These are phyloP conservation scores for Rhizopus sp. DNA, from an alignment of 371 early-diverging fungal genomes.

Conservation along the genomic window DNA sequence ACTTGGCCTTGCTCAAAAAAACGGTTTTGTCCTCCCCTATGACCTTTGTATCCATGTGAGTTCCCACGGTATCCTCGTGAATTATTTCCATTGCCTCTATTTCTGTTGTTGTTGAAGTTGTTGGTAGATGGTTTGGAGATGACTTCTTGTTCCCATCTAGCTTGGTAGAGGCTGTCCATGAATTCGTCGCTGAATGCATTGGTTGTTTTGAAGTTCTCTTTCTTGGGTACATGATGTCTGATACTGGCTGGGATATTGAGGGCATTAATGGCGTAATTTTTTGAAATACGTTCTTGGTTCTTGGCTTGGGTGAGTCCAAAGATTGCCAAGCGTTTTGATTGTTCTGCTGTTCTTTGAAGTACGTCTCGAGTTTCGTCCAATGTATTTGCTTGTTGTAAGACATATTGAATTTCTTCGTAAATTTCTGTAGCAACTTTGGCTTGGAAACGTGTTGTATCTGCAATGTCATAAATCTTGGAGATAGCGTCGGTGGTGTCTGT, in stretches of 20 bases:
- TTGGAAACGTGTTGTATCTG: constrained; percentile 12
- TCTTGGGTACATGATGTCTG: background rate
- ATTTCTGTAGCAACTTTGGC: constrained; percentile 10
- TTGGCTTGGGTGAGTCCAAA: constrained; percentile 10
- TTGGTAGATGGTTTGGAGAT: background rate
- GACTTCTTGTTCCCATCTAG: background rate
- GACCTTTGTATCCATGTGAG: too few species aligned
- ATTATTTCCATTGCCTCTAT: too few species aligned
- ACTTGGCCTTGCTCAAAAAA: too few species aligned
- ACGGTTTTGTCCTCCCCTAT: too few species aligned
- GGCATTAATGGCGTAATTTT: background rate
- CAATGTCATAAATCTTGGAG: background rate
- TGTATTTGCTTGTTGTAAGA: too few species aligned
- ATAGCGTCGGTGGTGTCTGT: too few species aligned
- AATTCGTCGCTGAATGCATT: background rate
- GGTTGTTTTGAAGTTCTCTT: background rate
- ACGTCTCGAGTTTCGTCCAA: background rate
- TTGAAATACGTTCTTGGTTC: constrained; percentile 3
- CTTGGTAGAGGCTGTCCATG: background rate
- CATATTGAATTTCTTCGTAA: background rate
- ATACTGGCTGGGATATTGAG: background rate
- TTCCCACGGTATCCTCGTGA: too few species aligned
- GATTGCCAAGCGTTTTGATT: constrained; percentile 1
- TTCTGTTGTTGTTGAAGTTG: too few species aligned
- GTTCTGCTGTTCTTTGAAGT: background rate